Percentiles rank a stretch among this genome's conserved stretches.
These are phyloP conservation scores for Ceratocystis variospora DNA, from an alignment of 2,329 filamentous ascomycete genomes.

Conservation along the genomic window DNA sequence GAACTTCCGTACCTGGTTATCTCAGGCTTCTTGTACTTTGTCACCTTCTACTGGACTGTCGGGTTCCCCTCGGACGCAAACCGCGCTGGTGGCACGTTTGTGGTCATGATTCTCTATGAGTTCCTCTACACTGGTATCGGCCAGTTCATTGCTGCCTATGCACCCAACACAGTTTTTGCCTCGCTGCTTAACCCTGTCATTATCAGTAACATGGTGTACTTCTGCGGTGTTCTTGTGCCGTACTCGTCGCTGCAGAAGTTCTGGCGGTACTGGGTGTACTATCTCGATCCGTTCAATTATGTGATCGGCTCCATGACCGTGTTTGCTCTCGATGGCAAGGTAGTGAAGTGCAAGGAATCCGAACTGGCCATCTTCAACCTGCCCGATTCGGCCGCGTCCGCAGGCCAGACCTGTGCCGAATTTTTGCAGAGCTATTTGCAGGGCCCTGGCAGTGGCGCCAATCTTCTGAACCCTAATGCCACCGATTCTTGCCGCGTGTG, in stretches of 20 bases:
- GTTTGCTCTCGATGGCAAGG: slow-evolving; percentile 35
- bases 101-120: slow-evolving; percentile 46
- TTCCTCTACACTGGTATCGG: slow-evolving; percentile 48
- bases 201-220: slow-evolving; percentile 47
- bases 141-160: slow-evolving; percentile 49
- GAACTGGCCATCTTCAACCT: slow-evolving; percentile 43
- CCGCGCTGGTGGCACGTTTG: slow-evolving; percentile 39
- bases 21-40: slow-evolving; percentile 51
- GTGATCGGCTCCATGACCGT: slow-evolving; percentile 42
- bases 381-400: slow-evolving; percentile 23
- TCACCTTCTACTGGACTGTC: slow-evolving; percentile 40
- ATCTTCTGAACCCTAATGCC: slow-evolving; percentile 47
- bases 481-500: slow-evolving; percentile 46
- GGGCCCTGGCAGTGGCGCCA: slow-evolving; percentile 33
- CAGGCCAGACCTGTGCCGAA: slow-evolving; percentile 39
- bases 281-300: slow-evolving; percentile 48
- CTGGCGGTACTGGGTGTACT: slow-evolving; percentile 56
- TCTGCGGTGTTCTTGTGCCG: slow-evolving; percentile 63
- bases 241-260: slow-evolving; percentile 48
- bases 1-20: slow-evolving; percentile 58
- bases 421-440: slow-evolving; percentile 43
- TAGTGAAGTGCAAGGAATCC: slow-evolving; percentile 33
- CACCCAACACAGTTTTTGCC: slow-evolving; percentile 47
- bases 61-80: slow-evolving; percentile 34
- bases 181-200: slow-evolving; percentile 43